Conservation (phyloP, 768 basidiomycete genomes). For the Termitomyces sp. region DNA sequence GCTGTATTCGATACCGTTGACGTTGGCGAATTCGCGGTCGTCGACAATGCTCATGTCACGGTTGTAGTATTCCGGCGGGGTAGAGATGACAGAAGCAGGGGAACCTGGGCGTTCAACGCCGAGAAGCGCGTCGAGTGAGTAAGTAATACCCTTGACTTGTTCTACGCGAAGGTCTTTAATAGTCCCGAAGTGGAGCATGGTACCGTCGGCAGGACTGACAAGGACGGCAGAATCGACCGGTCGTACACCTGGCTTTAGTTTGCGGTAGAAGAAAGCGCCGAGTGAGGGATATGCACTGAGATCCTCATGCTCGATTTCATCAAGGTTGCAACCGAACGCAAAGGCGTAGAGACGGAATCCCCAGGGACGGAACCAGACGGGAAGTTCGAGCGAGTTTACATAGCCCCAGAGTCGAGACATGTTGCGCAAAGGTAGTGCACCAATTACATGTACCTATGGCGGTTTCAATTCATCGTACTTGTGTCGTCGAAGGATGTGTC, state of each 20-base stretch:
- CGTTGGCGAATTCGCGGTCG: slow-evolving; percentile 89
- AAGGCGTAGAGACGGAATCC: slow-evolving; percentile 82
- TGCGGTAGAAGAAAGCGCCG: slow-evolving; percentile 95
- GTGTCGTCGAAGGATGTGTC: slow-evolving; percentile 5
- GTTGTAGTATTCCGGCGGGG: slow-evolving; percentile 33
- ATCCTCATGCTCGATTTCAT: slow-evolving; percentile 80
- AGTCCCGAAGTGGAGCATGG: slow-evolving; percentile 85
- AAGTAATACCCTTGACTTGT: slow-evolving; percentile 97
- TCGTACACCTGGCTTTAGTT: slow-evolving; percentile 73
- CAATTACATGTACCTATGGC: slow-evolving; percentile 86
- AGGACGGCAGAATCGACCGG: slow-evolving; percentile 74
- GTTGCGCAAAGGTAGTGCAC: slow-evolving; percentile 89
- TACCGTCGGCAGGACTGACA: slow-evolving; percentile 93
- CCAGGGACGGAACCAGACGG: slow-evolving; percentile 91
- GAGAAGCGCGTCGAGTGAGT: slow-evolving; percentile 90
- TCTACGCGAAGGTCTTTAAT: slow-evolving; percentile 78
- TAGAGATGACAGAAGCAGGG: slow-evolving; percentile 33
- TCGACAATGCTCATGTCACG: slow-evolving; percentile 60
- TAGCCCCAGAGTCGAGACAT: slow-evolving; percentile 98
- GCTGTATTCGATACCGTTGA: slow-evolving; percentile 95
- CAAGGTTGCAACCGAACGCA: slow-evolving; percentile 91
- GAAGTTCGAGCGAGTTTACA: slow-evolving; percentile 87
- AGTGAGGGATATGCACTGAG: slow-evolving; percentile 75
- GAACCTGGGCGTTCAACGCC: slow-evolving; percentile 60
- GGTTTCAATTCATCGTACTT: background rate